These are phyloP conservation scores for Magnolia kwangsiensis DNA, from an alignment of 164 flowering plant species.

Conservation along the genomic window DNA sequence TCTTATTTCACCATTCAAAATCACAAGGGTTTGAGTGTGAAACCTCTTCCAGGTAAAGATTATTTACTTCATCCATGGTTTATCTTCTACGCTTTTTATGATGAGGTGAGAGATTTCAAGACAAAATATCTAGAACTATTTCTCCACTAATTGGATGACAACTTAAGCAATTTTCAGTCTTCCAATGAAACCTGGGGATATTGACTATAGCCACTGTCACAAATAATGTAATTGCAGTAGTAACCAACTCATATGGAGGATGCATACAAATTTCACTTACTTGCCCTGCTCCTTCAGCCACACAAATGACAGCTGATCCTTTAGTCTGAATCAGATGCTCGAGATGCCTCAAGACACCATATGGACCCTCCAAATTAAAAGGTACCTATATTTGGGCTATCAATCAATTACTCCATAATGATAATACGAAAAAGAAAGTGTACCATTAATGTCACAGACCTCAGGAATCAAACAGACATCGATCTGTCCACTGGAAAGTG, in stretches of 20 bases:
- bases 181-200: not conserved
- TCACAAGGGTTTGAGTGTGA: too few species aligned
- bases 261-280: slow-evolving; percentile 21
- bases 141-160: too few species aligned
- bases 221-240: not conserved
- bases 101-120: too few species aligned
- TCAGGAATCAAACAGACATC: slow-evolving; percentile 49
- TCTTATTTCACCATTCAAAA: too few species aligned
- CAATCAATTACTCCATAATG: slow-evolving; percentile 2
- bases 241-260: not conserved
- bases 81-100: too few species aligned
- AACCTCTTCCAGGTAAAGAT: too few species aligned
- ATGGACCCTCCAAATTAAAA: slow-evolving; percentile 36
- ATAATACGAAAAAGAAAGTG: not conserved
- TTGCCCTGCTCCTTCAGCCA: slow-evolving; percentile 52
- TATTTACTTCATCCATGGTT: too few species aligned
- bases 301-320: slow-evolving; percentile 48
- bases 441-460: slow-evolving; percentile 18
- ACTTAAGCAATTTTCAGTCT: too few species aligned
- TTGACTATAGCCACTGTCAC: not conserved
- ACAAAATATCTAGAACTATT: too few species aligned
- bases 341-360: slow-evolving; percentile 36
- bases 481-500: slow-evolving; percentile 44
- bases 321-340: slow-evolving; percentile 36
- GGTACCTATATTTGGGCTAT: slow-evolving; percentile 25